phyloP scores from a whole-genome alignment of 192 early-diverging fungal species.

The Backusella parvicylindrica region DNA sequence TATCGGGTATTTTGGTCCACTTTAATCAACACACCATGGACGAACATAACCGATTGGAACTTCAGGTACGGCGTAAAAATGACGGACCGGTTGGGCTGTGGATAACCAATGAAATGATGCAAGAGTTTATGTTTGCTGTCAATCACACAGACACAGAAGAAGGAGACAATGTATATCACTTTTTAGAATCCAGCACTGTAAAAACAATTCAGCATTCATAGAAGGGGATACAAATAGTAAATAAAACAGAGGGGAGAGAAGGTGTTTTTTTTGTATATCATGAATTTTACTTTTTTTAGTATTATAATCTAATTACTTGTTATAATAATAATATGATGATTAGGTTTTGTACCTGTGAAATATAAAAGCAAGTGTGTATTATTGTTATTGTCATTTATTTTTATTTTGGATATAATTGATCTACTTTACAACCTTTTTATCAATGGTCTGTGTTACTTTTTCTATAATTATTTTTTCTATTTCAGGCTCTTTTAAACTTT shows the following conservation, averaged over 20 bases:
- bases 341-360: not conserved
- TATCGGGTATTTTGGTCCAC: not conserved
- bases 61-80: not conserved
- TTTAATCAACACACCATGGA: constrained; percentile 11
- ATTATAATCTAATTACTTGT: not conserved
- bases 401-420: not conserved
- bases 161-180: not conserved
- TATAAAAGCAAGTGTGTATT: not conserved
- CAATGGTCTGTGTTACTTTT: not conserved
- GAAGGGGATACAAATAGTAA: not conserved
- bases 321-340: not conserved
- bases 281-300: not conserved
- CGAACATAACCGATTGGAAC: constrained; percentile 2
- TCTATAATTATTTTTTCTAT: not conserved
- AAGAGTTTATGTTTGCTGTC: constrained; percentile 7
- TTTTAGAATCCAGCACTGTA: constrained; percentile 5
- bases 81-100: not conserved
- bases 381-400: not conserved
- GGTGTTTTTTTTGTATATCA: not conserved
- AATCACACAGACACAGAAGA: constrained; percentile 11
- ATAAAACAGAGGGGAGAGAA: not conserved
- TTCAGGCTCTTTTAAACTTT: not conserved
- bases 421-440: not conserved
- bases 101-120: constrained; percentile 10
- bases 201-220: not conserved